Base-by-base conservation (phyloP, 768 basidiomycete species). In the Scleroderma bovista region DNA sequence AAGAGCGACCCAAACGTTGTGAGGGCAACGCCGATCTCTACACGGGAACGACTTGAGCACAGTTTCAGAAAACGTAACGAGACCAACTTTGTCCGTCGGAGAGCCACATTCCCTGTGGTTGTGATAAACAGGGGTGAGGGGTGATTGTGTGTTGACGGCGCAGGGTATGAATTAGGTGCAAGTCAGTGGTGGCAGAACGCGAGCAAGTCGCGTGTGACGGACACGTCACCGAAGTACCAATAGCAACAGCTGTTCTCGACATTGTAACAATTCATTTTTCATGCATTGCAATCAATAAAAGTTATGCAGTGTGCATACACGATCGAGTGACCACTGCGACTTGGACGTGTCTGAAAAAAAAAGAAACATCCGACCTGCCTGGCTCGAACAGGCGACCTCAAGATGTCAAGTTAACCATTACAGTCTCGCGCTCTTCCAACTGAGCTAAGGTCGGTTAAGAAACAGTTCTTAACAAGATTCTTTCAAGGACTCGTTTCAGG, bases 11-110 rank as follows among this genome's bases (percentile, higher is more conserved):
- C 96, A 60, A 96, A 96, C 16, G 93, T 89, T 39, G 95, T 97
- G 57, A 98, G 81, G 44, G 92, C 94, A 51, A 98, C 94, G 58
- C 95, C 93, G 59, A 96, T 95, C 75, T 95, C 92, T 94, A 66
- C 50, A 51, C 50, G 51, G 4, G 42, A 39, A 41, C 29, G 24
- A 12, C 24, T 15, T 40, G 23, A 43, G 46, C 36, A 16, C 29
- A 49, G 42, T n/a, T 47, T 50, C 34, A 22, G 20, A 33, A 41
- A 39, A 12, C 47, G 31, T 22, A 22, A 26, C 6, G 7, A 29
- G 9, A 61, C 66, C 7, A 19, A 70, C 62, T 81, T 63, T 81
- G 79, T 38, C 71, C 68, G 55, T 81, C 80, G 51, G 78, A 74
- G 42, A 78, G 63, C 76, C 76, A 78, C 76, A 78, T 78, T 22